A percentile compares a stretch with the other conserved stretches of the same genome.
Evolutionary conservation across 1,139 yeast species (phyloP).

Genomic region (Debaryomyces coudertii): DNA sequence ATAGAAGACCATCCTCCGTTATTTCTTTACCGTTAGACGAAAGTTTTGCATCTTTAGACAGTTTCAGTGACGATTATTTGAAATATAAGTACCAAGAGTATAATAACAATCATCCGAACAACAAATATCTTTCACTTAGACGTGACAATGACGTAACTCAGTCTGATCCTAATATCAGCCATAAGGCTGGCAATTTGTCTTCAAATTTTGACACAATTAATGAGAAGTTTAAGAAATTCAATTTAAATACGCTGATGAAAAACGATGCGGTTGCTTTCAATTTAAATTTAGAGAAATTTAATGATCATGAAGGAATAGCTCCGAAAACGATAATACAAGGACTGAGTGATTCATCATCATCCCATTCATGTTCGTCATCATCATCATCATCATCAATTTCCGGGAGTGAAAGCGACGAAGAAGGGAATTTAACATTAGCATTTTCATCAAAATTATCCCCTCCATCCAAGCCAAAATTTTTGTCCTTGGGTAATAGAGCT

Average conservation of each 20-base stretch:
- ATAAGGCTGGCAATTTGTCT: neutral
- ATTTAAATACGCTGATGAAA: constrained; percentile 44
- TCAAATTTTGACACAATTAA: constrained; percentile 22
- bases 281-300: constrained; percentile 10
- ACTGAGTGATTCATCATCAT: constrained; percentile 11
- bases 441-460: constrained; percentile 49
- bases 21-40: constrained; percentile 66
- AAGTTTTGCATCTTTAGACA: constrained; percentile 77
- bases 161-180: constrained; percentile 11
- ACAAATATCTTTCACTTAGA: neutral
- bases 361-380: constrained; percentile 11
- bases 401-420: constrained; percentile 42
- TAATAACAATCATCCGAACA: constrained; percentile 13
- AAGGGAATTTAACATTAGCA: constrained; percentile 56
- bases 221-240: constrained; percentile 42
- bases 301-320: constrained; percentile 24
- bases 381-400: constrained; percentile 13
- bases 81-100: constrained; percentile 40
- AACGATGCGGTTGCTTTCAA: constrained; percentile 16
- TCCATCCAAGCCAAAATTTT: constrained; percentile 40
- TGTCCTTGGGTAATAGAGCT: constrained; percentile 39
- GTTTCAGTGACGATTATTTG: constrained; percentile 64
- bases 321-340: constrained; percentile 22
- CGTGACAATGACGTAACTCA: constrained; percentile 10
- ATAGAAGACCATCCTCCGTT: constrained; percentile 37